Evolutionary conservation across 2,329 filamentous ascomycete genomes (phyloP), one percentile per base, ranked within the genome.

Genomic region (Claviceps sp.): DNA sequence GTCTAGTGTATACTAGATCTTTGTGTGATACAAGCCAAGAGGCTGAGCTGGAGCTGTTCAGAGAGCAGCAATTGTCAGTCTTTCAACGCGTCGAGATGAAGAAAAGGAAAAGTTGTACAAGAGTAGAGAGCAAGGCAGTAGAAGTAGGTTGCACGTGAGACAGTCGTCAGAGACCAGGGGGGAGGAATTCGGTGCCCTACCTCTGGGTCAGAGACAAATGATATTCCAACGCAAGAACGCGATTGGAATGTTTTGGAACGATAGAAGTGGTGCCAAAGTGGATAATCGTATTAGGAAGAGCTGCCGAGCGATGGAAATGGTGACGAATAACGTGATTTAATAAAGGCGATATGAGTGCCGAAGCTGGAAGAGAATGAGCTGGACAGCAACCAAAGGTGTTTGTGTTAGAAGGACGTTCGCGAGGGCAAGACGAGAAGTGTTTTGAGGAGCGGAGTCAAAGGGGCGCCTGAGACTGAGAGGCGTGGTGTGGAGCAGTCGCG

Each of bases 191-290:
- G 54, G 56, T 53, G 44, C 62, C 66, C 55, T 58, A 69, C 67
- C 66, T 69, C 62, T 66, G 55, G 61, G 53, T 60, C 56, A 57
- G 61, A 58, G 62, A 61, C 61, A 61, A 60, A 62, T 61, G 56
- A 60, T 57, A 58, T 56, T 56, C 56, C 55, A 57, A 58, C 59
- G 62, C 65, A 63, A 63, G 57, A 65, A 56, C 56, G 62, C 57
- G 64, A 61, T 62, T 63, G 67, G 65, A 68, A 68, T 68, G 65
- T 59, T 67, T 55, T 61, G 60, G 55, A 55, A 56, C 49, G 58
- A 55, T 52, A 58, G 56, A 60, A 63, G 60, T 51, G 54, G 61
- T 56, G 54, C 45, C 56, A 59, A 57, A 56, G 60, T 63, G 58
- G 52, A 58, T 65, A 58, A 56, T 54, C 38, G 54, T 59, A 63